Conservation (phyloP, 2,329 filamentous ascomycete genomes). For the Botrytis fragariae region DNA sequence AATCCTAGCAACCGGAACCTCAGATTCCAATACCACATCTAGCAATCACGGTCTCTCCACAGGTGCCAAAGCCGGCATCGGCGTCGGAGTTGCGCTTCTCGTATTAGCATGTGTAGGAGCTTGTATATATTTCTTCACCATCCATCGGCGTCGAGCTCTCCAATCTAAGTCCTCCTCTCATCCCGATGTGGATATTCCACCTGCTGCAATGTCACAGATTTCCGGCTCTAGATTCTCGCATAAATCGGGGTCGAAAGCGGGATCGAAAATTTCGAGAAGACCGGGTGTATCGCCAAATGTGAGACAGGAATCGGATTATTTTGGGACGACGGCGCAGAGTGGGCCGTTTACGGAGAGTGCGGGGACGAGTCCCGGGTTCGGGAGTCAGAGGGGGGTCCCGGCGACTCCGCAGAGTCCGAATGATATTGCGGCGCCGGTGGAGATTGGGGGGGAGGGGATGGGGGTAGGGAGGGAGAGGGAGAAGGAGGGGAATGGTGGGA, state of each 20-base stretch:
- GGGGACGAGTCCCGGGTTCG: conserved; percentile 37
- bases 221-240: conserved; percentile 12
- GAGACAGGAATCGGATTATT: conserved; percentile 32
- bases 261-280: conserved; percentile 6
- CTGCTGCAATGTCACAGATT: conserved; percentile 27
- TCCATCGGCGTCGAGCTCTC: conserved; percentile 38
- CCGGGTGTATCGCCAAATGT: not conserved
- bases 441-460: conserved; percentile 47
- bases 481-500: conserved; percentile 36
- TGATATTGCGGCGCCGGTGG: conserved; percentile 52
- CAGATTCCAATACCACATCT: not conserved
- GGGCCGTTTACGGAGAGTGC: conserved; percentile 44
- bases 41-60: conserved; percentile 41
- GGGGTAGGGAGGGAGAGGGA: not conserved
- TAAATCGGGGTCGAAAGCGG: not conserved
- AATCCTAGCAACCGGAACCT: not conserved
- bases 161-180: conserved; percentile 19
- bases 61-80: conserved; percentile 57
- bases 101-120: conserved; percentile 44
- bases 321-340: conserved; percentile 39
- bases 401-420: conserved; percentile 47
- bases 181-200: not conserved
- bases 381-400: conserved; percentile 41
- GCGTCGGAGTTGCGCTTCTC: conserved; percentile 49
- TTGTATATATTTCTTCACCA: conserved; percentile 49